A percentile compares a stretch with the other conserved stretches of the same genome.
These are phyloP conservation scores for Pseudogymnoascus sp. DNA, from an alignment of 2,329 filamentous ascomycete genomes.

Conservation along the genomic window DNA sequence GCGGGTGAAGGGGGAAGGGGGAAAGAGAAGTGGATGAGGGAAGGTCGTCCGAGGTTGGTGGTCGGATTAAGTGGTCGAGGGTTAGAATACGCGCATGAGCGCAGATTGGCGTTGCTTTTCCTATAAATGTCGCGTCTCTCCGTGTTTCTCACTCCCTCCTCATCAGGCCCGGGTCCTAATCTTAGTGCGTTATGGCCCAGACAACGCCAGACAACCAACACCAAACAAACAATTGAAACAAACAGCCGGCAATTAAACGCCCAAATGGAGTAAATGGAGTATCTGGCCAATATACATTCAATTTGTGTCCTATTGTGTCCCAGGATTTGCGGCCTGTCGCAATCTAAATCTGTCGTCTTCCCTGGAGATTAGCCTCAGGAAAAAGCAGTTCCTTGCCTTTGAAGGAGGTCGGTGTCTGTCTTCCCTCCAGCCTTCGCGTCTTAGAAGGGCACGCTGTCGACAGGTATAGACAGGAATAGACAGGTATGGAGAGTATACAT, in stretches of 20 bases:
- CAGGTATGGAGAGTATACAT: neutral
- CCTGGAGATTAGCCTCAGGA: constrained; percentile 1
- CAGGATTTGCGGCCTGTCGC: constrained; percentile 7
- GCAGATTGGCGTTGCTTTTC: neutral
- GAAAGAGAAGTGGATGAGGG: neutral
- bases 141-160: constrained; percentile 6
- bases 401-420: neutral
- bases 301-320: constrained; percentile 6
- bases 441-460: neutral
- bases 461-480: neutral
- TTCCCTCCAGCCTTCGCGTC: neutral
- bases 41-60: constrained; percentile 11
- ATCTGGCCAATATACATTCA: constrained; percentile 5
- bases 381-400: neutral
- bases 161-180: constrained; percentile 3
- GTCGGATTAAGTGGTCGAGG: constrained; percentile 8
- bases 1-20: neutral
- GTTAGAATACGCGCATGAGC: neutral
- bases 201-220: neutral
- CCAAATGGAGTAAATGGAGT: neutral
- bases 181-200: constrained; percentile 5
- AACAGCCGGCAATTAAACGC: constrained; percentile 11
- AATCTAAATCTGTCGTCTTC: constrained; percentile 3
- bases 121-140: constrained; percentile 9
- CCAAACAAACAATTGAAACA: constrained; percentile 9